A percentile compares a stretch with the other conserved stretches of the same genome.
Evolutionary conservation across 345 rosid genomes (phyloP).

Genomic region (Erucastrum elatum): DNA sequence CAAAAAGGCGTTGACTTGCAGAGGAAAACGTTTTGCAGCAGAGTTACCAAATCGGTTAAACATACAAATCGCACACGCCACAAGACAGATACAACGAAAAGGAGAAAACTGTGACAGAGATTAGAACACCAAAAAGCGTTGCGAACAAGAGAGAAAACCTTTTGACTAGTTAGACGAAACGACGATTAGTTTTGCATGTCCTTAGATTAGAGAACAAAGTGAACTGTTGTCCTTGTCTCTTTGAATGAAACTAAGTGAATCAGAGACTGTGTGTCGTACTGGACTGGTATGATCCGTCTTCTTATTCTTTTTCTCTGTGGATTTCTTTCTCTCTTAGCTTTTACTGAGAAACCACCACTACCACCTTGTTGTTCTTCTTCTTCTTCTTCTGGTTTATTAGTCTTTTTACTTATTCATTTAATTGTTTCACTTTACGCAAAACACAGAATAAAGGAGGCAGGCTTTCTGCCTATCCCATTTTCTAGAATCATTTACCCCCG

Average conservation of each 20-base stretch:
- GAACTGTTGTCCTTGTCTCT: background rate
- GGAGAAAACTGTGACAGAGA: background rate
- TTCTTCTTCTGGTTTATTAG: constrained; percentile 24
- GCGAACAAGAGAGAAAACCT: background rate
- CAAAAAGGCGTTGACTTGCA: constrained; percentile 40
- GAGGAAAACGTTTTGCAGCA: too few species aligned
- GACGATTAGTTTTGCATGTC: background rate
- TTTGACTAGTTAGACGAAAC: background rate
- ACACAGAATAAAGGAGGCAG: constrained; percentile 29
- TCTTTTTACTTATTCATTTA: constrained; percentile 30
- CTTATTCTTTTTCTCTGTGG: background rate
- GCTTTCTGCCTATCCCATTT: constrained; percentile 20
- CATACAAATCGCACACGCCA: constrained; percentile 34
- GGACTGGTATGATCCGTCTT: background rate
- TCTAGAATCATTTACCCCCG: background rate
- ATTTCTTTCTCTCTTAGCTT: constrained; percentile 15
- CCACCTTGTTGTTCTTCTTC: constrained; percentile 2
- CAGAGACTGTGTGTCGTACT: constrained; percentile 10
- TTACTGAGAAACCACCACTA: constrained; percentile 16
- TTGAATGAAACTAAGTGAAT: constrained; percentile 8
- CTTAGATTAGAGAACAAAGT: background rate
- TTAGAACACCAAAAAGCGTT: background rate
- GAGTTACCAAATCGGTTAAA: constrained; percentile 24
- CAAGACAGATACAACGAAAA: constrained; percentile 19
- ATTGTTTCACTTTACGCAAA: constrained; percentile 30